Evolutionary conservation across 2,329 filamentous ascomycete species (phyloP).

Genomic region (Colletotrichum trifolii): DNA sequence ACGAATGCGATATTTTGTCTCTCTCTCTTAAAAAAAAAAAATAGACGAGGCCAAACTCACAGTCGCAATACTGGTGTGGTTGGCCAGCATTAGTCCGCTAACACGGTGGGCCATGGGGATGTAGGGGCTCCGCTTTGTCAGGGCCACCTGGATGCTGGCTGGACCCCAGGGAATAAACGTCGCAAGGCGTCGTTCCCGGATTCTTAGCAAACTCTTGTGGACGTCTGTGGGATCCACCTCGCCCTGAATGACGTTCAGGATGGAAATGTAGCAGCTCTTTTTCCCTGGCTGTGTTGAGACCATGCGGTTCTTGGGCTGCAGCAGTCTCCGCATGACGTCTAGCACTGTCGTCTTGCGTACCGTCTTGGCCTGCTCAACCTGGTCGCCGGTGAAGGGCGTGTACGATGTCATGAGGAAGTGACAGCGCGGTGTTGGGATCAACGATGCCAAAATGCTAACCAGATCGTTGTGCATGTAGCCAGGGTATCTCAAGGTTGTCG

Average conservation of each 20-base stretch:
- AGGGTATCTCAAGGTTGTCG: conserved; percentile 94
- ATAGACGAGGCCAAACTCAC: conserved; percentile 56
- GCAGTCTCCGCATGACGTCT: conserved; percentile 93
- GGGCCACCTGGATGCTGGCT: conserved; percentile 94
- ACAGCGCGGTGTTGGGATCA: conserved; percentile 95
- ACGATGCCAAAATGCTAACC: conserved; percentile 92
- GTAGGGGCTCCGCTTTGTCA: conserved; percentile 97
- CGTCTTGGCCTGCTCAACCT: conserved; percentile 96
- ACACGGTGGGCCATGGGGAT: conserved; percentile 94
- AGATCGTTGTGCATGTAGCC: conserved; percentile 99
- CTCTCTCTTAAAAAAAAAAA: background rate
- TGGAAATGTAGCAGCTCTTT: conserved; percentile 99
- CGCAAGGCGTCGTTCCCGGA: conserved; percentile 91
- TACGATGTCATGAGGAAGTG: conserved; percentile 99
- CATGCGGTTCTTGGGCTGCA: conserved; percentile 99
- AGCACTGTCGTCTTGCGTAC: conserved; percentile 98
- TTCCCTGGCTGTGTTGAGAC: conserved; percentile 95
- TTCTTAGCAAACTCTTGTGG: conserved; percentile 96
- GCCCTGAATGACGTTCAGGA: conserved; percentile 98
- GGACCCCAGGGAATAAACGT: conserved; percentile 99
- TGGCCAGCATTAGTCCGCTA: conserved; percentile 96
- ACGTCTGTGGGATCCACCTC: conserved; percentile 98
- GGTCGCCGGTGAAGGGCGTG: conserved; percentile 96
- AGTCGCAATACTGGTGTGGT: conserved; percentile 96
- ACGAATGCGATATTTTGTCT: too few species aligned